These are phyloP conservation scores for Datisca glomerata DNA, from an alignment of 306 rosid genomes.

Conservation along the genomic window DNA sequence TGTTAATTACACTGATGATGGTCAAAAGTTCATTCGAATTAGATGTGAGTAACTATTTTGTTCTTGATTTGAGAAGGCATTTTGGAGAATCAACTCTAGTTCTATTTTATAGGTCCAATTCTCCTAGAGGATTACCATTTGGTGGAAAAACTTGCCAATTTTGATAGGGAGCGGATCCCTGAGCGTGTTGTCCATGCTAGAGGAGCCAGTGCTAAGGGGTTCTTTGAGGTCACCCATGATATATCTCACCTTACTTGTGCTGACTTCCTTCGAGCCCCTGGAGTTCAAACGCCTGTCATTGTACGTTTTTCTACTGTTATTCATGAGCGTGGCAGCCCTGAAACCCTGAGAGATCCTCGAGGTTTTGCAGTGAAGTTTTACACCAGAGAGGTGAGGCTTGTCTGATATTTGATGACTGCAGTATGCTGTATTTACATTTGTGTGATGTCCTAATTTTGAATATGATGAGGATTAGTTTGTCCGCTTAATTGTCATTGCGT, in stretches of 20 bases:
- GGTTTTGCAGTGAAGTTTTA: conserved; percentile 83
- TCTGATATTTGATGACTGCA: too few species aligned
- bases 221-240: conserved; percentile 95
- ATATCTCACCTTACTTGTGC: conserved; percentile 77
- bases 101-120: conserved; percentile 66
- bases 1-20: too few species aligned
- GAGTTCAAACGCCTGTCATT: conserved; percentile 90
- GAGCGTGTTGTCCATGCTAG: conserved; percentile 96
- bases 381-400: conserved; percentile 60
- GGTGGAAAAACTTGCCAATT: conserved; percentile 78
- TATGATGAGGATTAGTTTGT: too few species aligned
- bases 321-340: conserved; percentile 99
- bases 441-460: too few species aligned
- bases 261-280: conserved; percentile 88
- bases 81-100: too few species aligned
- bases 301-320: conserved; percentile 94
- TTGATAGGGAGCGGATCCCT: conserved; percentile 80
- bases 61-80: too few species aligned
- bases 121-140: conserved; percentile 90
- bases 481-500: too few species aligned
- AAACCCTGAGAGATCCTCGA: conserved; percentile 78
- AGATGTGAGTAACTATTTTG: too few species aligned
- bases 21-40: too few species aligned
- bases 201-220: conserved; percentile 98
- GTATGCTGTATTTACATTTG: too few species aligned